These are phyloP conservation scores for Ogataea thermomethanolica DNA, from an alignment of 805 yeast genomes.

Conservation along the genomic window DNA sequence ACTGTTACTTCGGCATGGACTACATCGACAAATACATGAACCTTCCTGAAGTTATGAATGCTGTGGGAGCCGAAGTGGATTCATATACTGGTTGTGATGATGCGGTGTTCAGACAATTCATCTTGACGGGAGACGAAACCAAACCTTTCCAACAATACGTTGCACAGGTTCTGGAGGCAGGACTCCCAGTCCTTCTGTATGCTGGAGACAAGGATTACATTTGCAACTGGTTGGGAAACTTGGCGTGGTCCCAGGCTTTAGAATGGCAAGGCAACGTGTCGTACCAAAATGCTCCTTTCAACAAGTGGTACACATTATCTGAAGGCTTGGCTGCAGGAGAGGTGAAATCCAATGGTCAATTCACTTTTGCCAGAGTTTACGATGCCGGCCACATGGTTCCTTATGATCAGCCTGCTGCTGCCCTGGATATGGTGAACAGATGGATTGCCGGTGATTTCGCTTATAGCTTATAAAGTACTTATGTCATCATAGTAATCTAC, in stretches of 20 bases:
- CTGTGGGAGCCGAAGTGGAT: constrained; percentile 89
- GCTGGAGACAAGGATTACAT: constrained; percentile 97
- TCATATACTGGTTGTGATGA: constrained; percentile 71
- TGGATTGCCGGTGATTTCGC: constrained; percentile 73
- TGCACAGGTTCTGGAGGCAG: constrained; percentile 63
- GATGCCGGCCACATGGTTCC: constrained; percentile 98
- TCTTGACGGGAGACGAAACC: constrained; percentile 89
- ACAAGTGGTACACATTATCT: constrained; percentile 27
- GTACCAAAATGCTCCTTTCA: constrained; percentile 19
- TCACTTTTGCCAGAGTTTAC: constrained; percentile 79
- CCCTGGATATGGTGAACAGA: constrained; percentile 78
- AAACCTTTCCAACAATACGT: constrained; percentile 82
- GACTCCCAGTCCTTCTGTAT: constrained; percentile 79
- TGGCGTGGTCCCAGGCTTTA: constrained; percentile 75
- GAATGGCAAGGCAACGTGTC: constrained; percentile 36
- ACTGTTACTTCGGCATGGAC: constrained; percentile 78
- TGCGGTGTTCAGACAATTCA: constrained; percentile 74
- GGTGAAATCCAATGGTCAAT: constrained; percentile 48
- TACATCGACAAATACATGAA: constrained; percentile 79
- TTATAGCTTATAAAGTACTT: neutral
- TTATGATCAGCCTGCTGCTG: constrained; percentile 73
- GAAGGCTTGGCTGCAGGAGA: constrained; percentile 35
- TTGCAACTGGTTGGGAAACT: constrained; percentile 95
- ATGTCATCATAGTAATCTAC: neutral
- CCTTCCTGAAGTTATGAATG: constrained; percentile 66